phyloP scores from a whole-genome alignment of 768 basidiomycete genomes.

The Neoboletus magnificus region DNA sequence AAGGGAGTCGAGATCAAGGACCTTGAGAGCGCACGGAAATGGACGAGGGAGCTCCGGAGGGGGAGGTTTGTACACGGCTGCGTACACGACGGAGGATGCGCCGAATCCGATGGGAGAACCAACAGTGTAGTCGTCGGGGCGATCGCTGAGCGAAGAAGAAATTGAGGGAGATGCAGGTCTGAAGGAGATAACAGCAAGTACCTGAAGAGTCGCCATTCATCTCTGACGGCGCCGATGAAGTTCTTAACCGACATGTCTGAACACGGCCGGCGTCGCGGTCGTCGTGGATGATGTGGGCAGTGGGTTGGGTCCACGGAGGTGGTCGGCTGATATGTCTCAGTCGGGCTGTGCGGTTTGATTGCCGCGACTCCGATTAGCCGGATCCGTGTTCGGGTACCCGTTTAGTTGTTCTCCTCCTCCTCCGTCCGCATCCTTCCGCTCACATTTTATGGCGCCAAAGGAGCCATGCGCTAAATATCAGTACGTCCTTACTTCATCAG shows the following conservation, averaged over 20 bases:
- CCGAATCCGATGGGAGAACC: constrained; percentile 85
- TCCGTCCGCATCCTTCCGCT: not conserved
- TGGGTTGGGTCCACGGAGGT: not conserved
- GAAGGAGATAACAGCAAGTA: constrained; percentile 23
- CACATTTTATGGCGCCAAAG: constrained; percentile 57
- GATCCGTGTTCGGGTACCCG: constrained; percentile 18
- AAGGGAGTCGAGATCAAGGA: constrained; percentile 81
- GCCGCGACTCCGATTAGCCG: constrained; percentile 13
- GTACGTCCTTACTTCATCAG: constrained; percentile 65
- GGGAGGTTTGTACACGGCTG: constrained; percentile 60
- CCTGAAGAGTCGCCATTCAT: constrained; percentile 84
- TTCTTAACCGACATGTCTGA: constrained; percentile 20
- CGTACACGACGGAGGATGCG: constrained; percentile 87
- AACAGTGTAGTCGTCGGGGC: constrained; percentile 66
- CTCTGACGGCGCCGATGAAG: constrained; percentile 80
- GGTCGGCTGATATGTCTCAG: not conserved
- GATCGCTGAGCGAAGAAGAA: constrained; percentile 46
- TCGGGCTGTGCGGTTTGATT: not conserved
- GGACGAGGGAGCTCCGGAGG: constrained; percentile 33
- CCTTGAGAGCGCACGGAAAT: constrained; percentile 79
- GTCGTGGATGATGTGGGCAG: not conserved
- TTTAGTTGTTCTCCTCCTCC: not conserved
- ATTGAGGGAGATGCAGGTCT: not conserved
- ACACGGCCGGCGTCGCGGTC: not conserved
- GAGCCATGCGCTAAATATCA: constrained; percentile 68